Percentiles rank a stretch among this genome's conserved stretches.
Conservation (phyloP, 495 filamentous ascomycete genomes). For the Penicillium herquei region DNA sequence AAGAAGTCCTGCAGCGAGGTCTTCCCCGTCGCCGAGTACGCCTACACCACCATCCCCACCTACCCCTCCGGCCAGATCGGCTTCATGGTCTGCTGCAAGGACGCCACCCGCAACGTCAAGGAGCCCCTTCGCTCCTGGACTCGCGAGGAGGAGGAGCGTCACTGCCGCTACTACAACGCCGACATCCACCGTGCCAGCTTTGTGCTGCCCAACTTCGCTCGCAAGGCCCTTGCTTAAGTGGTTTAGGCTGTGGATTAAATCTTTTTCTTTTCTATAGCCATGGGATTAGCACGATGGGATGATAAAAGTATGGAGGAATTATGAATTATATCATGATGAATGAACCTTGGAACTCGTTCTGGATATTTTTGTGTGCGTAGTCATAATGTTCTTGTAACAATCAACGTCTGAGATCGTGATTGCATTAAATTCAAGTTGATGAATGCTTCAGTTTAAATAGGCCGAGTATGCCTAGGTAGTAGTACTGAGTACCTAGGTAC, state of each 20-base stretch:
- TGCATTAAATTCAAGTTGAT: too few relatives aligned
- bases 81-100: constrained; percentile 99
- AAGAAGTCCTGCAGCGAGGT: constrained; percentile 96
- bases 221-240: constrained; percentile 61
- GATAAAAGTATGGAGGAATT: constrained; percentile 7
- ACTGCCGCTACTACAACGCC: constrained; percentile 93
- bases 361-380: background rate
- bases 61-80: constrained; percentile 99
- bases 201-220: constrained; percentile 87
- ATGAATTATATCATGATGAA: constrained; percentile 19
- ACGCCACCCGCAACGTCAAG: constrained; percentile 74
- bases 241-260: constrained; percentile 6
- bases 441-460: too few relatives aligned
- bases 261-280: constrained; percentile 7
- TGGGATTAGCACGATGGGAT: background rate
- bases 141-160: constrained; percentile 83
- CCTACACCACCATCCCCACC: constrained; percentile 98
- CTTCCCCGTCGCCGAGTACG: constrained; percentile 97
- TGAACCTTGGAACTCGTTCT: constrained; percentile 8
- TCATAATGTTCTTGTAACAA: background rate
- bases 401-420: too few relatives aligned
- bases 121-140: constrained; percentile 77
- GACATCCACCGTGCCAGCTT: constrained; percentile 94
- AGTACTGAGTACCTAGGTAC: too few relatives aligned
- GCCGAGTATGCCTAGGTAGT: too few relatives aligned